Conservation (phyloP, 2,329 filamentous ascomycete species). For the Aspergillus carbonarius region DNA sequence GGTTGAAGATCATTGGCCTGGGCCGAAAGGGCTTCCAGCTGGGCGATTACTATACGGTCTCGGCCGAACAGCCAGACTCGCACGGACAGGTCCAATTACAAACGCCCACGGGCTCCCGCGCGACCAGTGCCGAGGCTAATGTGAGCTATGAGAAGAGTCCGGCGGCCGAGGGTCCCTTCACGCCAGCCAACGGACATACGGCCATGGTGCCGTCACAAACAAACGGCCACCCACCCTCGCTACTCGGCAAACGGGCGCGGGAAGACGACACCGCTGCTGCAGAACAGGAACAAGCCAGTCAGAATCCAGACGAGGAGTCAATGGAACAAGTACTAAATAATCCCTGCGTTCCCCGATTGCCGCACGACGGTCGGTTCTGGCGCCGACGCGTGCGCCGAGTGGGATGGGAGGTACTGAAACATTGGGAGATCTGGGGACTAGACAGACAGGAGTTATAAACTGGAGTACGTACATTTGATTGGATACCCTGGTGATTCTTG, state of each 20-base stretch:
- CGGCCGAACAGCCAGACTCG: conserved; percentile 11
- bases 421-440: conserved; percentile 47
- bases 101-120: conserved; percentile 16
- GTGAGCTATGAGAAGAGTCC: conserved; percentile 7
- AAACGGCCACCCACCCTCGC: conserved; percentile 3
- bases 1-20: conserved; percentile 37
- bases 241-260: conserved; percentile 24
- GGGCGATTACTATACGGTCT: conserved; percentile 36
- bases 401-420: conserved; percentile 41
- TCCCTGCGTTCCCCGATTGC: conserved; percentile 10
- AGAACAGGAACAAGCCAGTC: background rate
- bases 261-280: conserved; percentile 10
- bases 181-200: background rate
- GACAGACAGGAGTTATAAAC: conserved; percentile 40
- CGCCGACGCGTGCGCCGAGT: conserved; percentile 37
- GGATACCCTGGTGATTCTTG: background rate
- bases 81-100: conserved; percentile 13
- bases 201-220: background rate
- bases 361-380: conserved; percentile 26
- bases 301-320: background rate
- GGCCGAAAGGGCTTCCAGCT: conserved; percentile 43
- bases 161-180: background rate
- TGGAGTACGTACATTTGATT: background rate
- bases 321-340: background rate
- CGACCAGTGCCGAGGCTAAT: conserved; percentile 9